Evolutionary conservation across 108 stramenopile species (phyloP).

Genomic region (Nannochloropsis oceanica): DNA sequence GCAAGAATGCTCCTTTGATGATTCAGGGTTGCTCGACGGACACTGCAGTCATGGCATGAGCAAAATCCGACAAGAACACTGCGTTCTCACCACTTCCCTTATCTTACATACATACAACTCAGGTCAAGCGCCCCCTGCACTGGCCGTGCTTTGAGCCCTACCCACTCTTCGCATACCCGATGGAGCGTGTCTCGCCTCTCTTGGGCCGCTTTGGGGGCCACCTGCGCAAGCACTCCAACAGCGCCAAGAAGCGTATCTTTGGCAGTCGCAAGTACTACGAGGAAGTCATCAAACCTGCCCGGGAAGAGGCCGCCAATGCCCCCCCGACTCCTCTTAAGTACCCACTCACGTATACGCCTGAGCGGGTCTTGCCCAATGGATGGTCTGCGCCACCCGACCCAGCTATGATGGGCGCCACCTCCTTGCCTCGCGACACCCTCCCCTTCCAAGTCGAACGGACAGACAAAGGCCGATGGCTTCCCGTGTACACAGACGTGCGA

Average conservation of each 20-base stretch:
- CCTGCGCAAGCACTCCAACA: neutral
- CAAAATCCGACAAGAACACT: too few relatives aligned
- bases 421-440: neutral
- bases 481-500: constrained; percentile 10
- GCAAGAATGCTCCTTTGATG: too few relatives aligned
- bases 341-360: neutral
- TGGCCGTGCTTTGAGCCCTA: too few relatives aligned
- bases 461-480: neutral
- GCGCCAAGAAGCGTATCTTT: neutral
- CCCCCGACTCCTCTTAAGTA: neutral
- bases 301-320: neutral
- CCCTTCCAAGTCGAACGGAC: constrained; percentile 9
- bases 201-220: neutral
- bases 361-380: neutral
- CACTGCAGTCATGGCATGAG: too few relatives aligned
- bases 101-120: too few relatives aligned
- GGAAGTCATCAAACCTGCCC: neutral
- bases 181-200: neutral
- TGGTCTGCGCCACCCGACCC: neutral
- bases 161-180: neutral
- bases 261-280: neutral
- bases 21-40: too few relatives aligned
- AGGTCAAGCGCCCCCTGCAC: too few relatives aligned
- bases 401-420: neutral
- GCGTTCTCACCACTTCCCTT: too few relatives aligned